Evolutionary conservation across 495 filamentous ascomycete species (phyloP), one percentile per base, ranked within the genome.

Genomic region (Xylaria cubensis): DNA sequence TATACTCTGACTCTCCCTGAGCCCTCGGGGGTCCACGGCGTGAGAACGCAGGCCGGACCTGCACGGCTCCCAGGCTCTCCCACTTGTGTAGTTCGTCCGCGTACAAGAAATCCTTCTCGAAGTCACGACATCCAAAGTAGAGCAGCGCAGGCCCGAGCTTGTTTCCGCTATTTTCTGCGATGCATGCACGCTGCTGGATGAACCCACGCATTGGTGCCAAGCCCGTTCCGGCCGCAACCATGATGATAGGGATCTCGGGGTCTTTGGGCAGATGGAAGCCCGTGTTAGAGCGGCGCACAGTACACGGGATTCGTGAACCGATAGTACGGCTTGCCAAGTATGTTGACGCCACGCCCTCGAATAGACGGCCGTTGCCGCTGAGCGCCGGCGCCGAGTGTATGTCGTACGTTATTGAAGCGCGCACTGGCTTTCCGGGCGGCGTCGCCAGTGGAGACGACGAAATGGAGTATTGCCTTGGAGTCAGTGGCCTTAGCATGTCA

Each of bases 161-260:
- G 73, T 8, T 41, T 73, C 67, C 82, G 75, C 56, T 83, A 72
- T 13, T 84, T 82, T 12, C 83, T 82, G 71, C 82, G 77, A 74
- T 86, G 79, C 81, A 82, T 0, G 84, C 86, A 8, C 90, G 87
- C 67, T 92, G 88, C 78, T 90, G 86, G 15, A 91, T 73, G 74
- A 92, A 92, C 13, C 88, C 88, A 4, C 88, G 86, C 82, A 92
- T 89, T 1, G 90, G 90, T 1, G 89, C 89, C 32, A 92, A 80
- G 0, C 90, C 67, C 76, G 88, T 56, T 79, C 89, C 24, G 3
- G 80, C 79, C 29, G 86, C 85, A 56, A 90, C 79, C 83, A 92
- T 89, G 72, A 92, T 88, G 74, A 93, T 81, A 0, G 91, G 90
- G 0, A 86, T 78, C 6, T 56, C 85, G 13, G 83, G 80, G 74